These are phyloP conservation scores for Pueraria montana DNA, from an alignment of 306 rosid species.

Conservation along the genomic window DNA sequence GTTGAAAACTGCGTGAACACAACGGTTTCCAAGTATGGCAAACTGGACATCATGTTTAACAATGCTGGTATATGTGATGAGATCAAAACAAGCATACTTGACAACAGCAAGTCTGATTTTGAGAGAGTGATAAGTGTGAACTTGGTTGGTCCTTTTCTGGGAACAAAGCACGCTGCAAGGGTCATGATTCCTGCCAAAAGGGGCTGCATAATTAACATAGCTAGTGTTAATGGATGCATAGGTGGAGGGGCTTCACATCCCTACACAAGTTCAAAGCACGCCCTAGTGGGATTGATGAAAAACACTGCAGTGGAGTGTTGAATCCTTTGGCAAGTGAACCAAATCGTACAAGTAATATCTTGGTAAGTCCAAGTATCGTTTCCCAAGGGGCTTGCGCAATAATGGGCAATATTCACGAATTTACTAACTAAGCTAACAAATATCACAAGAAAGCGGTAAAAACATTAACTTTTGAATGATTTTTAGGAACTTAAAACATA, in stretches of 20 bases:
- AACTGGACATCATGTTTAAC: slow-evolving; percentile 69
- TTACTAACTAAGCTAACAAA: too few relatives aligned
- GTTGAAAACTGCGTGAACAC: slow-evolving; percentile 50
- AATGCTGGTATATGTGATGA: slow-evolving; percentile 50
- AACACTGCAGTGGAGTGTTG: slow-evolving; percentile 50
- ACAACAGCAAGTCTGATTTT: slow-evolving; percentile 40
- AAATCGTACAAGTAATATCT: too few relatives aligned
- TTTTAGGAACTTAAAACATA: too few relatives aligned
- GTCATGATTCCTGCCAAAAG: slow-evolving; percentile 52
- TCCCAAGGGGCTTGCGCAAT: too few relatives aligned
- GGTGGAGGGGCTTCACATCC: slow-evolving; percentile 55
- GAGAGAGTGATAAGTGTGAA: slow-evolving; percentile 53
- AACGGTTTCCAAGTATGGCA: slow-evolving; percentile 49
- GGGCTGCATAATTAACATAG: slow-evolving; percentile 54
- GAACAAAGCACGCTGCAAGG: slow-evolving; percentile 61
- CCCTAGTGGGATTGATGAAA: slow-evolving; percentile 49
- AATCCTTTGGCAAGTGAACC: too few relatives aligned
- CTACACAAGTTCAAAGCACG: slow-evolving; percentile 60
- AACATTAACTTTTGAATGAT: too few relatives aligned
- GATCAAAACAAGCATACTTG: slow-evolving; percentile 43
- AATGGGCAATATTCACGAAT: too few relatives aligned
- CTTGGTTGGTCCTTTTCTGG: slow-evolving; percentile 52
- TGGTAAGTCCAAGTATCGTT: too few relatives aligned
- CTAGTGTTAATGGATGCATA: slow-evolving; percentile 37
- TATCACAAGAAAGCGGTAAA: too few relatives aligned